phyloP scores from a whole-genome alignment of 257 asterid genomes.

The Ilex aquifolium region DNA sequence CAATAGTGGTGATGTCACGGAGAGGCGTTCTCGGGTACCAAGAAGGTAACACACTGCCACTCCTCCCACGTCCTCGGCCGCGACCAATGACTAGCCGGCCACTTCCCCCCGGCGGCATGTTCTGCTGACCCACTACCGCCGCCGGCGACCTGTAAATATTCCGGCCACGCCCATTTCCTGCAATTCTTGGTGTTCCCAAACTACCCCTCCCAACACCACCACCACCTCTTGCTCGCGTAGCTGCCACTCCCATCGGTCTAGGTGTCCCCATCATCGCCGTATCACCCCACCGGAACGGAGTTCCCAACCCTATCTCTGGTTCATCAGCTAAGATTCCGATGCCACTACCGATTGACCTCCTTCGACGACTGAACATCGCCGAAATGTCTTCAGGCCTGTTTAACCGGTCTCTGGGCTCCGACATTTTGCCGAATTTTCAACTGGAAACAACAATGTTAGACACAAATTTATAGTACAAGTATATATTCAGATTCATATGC shows the following conservation, averaged over 20 bases:
- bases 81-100: not conserved
- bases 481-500: too few species aligned
- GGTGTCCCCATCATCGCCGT: not conserved
- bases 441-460: not conserved
- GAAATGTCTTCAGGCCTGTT: not conserved
- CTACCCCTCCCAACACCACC: conserved; percentile 2
- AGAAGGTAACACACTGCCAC: not conserved
- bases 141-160: not conserved
- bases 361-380: not conserved
- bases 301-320: not conserved
- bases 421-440: not conserved
- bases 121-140: not conserved
- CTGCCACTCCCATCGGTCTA: conserved; percentile 1
- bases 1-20: not conserved
- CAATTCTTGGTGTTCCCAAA: not conserved
- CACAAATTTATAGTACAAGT: too few species aligned
- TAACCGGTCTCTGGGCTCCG: not conserved
- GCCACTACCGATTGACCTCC: not conserved
- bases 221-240: not conserved
- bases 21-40: conserved; percentile 2
- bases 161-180: not conserved
- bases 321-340: not conserved
- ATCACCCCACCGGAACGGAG: not conserved
- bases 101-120: not conserved
- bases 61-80: not conserved